phyloP scores from a whole-genome alignment of 2,329 filamentous ascomycete species.

The Herpotrichia juniperi region DNA sequence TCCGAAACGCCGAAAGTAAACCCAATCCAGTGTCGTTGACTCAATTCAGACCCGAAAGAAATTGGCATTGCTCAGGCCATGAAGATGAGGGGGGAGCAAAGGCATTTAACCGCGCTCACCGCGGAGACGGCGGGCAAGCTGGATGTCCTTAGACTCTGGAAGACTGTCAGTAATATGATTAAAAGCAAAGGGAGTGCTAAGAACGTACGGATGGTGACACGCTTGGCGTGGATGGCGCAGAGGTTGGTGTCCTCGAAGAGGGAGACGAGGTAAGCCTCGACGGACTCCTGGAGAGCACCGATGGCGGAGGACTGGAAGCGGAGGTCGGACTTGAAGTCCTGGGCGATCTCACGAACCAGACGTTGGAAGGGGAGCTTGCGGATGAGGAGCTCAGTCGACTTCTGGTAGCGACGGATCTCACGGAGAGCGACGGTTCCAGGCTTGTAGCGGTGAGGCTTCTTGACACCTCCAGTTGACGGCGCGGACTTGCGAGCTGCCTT shows the following conservation, averaged over 20 bases:
- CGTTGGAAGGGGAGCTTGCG: conserved; percentile 80
- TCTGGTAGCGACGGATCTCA: conserved; percentile 92
- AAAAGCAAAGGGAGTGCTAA: not conserved
- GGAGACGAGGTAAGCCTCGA: conserved; percentile 95
- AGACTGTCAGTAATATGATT: conserved; percentile 21
- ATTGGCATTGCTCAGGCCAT: conserved; percentile 22
- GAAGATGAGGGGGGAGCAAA: conserved; percentile 20
- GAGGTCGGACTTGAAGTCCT: conserved; percentile 70
- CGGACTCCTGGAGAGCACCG: conserved; percentile 88
- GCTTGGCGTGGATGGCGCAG: conserved; percentile 94
- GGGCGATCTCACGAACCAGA: conserved; percentile 78
- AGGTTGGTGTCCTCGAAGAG: conserved; percentile 97
- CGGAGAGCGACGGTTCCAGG: conserved; percentile 78
- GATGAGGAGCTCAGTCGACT: conserved; percentile 84
- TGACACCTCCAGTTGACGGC: conserved; percentile 82
- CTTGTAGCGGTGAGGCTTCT: conserved; percentile 63
- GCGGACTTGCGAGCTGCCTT: conserved; percentile 99
- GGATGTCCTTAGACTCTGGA: conserved; percentile 92
- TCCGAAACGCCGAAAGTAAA: conserved; percentile 42
- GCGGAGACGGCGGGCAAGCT: conserved; percentile 72
- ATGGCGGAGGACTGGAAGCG: conserved; percentile 97
- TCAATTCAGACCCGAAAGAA: conserved; percentile 10
- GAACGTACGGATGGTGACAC: conserved; percentile 75
- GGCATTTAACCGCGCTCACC: conserved; percentile 58
- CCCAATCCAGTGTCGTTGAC: conserved; percentile 20